A percentile compares a stretch with the other conserved stretches of the same genome.
Evolutionary conservation across 805 yeast species (phyloP).

Genomic region (Lachancea waltii): DNA sequence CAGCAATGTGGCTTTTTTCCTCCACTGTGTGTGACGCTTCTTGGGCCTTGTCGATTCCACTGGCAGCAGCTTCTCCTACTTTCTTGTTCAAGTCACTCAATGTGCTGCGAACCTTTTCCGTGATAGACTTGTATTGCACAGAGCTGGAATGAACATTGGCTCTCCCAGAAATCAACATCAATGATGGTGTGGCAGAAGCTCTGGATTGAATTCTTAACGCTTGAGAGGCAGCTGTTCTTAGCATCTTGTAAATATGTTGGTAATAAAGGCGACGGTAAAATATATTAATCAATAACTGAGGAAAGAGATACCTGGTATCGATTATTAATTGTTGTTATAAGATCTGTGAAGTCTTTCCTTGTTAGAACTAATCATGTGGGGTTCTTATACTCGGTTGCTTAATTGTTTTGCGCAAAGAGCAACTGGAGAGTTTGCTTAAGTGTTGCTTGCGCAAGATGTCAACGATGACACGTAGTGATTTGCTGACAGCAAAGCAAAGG

Average conservation of each 20-base stretch:
- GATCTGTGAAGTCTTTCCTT: too few species aligned
- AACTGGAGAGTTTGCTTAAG: too few species aligned
- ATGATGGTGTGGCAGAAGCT: neutral
- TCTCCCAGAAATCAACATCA: neutral
- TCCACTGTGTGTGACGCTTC: constrained; percentile 14
- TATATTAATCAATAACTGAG: too few species aligned
- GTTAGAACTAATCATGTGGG: too few species aligned
- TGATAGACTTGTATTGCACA: constrained; percentile 2
- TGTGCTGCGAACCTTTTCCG: constrained; percentile 16
- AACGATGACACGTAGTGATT: too few species aligned
- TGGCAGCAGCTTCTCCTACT: constrained; percentile 22
- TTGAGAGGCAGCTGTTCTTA: neutral
- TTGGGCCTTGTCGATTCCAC: constrained; percentile 24
- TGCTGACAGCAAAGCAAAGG: neutral
- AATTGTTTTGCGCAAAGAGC: neutral
- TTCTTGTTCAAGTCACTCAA: constrained; percentile 22
- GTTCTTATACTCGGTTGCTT: too few species aligned
- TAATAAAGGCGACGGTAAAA: too few species aligned
- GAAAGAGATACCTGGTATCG: too few species aligned
- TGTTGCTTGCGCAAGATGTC: too few species aligned
- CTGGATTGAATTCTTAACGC: neutral
- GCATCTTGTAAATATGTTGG: neutral
- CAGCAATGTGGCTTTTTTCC: constrained; percentile 8
- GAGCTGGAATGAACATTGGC: neutral
- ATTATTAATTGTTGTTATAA: too few species aligned